Evolutionary conservation across 2,329 filamentous ascomycete species (phyloP), one percentile per base, ranked within the genome.

Genomic region (Biscogniauxia sp.): DNA sequence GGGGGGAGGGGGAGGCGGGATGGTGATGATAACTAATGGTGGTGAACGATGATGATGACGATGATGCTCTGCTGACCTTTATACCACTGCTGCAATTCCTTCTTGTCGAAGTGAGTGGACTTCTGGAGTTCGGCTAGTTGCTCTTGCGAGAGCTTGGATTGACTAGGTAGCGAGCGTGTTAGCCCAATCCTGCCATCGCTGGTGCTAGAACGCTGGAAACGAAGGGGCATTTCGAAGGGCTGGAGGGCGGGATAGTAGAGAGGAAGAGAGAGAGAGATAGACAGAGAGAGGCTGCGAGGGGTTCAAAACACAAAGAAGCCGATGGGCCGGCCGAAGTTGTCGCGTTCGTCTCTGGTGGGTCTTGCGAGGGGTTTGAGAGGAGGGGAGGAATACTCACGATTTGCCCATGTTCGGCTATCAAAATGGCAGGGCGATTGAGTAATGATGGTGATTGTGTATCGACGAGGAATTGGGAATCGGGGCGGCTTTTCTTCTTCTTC

Each of bases 81-180:
- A 80, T 99, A 98, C 95, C 95, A 99, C 88, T 98, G 94, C 77
- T 99, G 95, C 75, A 99, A 79, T 79, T 99, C 95, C 83, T 98
- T 98, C 88, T 97, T 97, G 79, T 99, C 95, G 75, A 99, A 99
- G 79, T 98, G 93, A 66, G 95, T 99, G 63, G 93, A 93, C 82
- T 92, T 95, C 77, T 98, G 93, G 69, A 99, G 88, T 79, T 99
- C 95, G 68, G 86, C 87, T 74, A 99, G 90, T 84, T 99, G 93
- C 78, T 97, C 90, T 76, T 95, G 92, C 61, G 93, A 97, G 76
- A 99, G 90, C 83, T 98, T 99, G 71, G 94, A 98, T 84, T 98
- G 95, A 80, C 95, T 99, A 74, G 19, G 55, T 37, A 45, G 54
- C 17, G 61, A 51, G 41, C 28, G 56, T 20, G 56, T 66, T 32